A percentile compares a stretch with the other conserved stretches of the same genome.
phyloP scores from a whole-genome alignment of 345 rosid genomes.

The Lagerstroemia speciosa region DNA sequence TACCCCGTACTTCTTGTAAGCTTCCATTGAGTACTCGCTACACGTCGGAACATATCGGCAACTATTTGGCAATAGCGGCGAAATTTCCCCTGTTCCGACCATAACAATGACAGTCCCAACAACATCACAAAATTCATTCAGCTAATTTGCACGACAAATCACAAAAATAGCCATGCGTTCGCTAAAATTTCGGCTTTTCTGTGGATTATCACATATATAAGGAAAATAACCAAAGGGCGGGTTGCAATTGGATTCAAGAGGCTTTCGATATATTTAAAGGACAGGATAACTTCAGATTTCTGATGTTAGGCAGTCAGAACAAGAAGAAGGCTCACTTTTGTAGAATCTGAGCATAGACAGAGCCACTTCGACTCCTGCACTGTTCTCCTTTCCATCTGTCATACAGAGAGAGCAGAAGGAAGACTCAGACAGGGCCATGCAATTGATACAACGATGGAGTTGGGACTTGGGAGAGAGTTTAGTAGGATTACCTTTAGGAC shows the following conservation, averaged over 20 bases:
- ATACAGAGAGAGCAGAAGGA: background rate
- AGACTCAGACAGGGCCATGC: background rate
- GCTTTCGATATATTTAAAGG: background rate
- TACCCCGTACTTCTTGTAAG: slow-evolving; percentile 83
- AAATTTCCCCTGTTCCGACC: slow-evolving; percentile 65
- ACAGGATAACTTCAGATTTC: background rate
- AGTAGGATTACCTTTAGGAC: slow-evolving; percentile 29
- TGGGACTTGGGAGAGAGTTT: background rate
- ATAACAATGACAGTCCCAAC: background rate
- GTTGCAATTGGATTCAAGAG: background rate
- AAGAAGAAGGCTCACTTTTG: slow-evolving; percentile 35
- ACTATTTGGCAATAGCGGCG: slow-evolving; percentile 69
- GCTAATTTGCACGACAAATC: background rate
- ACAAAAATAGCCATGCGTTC: too few relatives aligned
- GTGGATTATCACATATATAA: background rate
- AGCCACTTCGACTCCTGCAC: slow-evolving; percentile 73
- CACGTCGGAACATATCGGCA: slow-evolving; percentile 83
- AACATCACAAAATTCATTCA: background rate
- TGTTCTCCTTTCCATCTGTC: slow-evolving; percentile 37
- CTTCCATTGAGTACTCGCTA: slow-evolving; percentile 88
- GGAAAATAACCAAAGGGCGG: background rate
- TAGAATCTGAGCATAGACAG: slow-evolving; percentile 65
- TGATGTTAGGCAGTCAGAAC: background rate
- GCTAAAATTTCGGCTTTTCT: background rate
- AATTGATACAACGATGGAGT: background rate